A percentile compares a stretch with the other conserved stretches of the same genome.
These are phyloP conservation scores for Amylostereum chailletii DNA, from an alignment of 1,284 basidiomycete genomes.

Conservation along the genomic window DNA sequence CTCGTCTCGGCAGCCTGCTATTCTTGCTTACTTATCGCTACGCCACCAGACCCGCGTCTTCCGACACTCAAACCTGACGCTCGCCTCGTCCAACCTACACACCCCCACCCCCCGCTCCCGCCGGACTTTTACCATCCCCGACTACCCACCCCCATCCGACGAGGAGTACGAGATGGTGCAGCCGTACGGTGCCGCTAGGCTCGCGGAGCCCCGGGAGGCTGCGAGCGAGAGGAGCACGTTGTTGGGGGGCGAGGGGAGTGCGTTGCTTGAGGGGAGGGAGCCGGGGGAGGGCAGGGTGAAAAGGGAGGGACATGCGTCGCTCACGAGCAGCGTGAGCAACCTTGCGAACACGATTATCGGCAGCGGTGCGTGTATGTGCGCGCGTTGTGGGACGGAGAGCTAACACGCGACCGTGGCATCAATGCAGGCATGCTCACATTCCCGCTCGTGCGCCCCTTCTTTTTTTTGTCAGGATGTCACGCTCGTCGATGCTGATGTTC, in stretches of 20 bases:
- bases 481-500: neutral
- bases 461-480: neutral
- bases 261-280: slow-evolving; percentile 19
- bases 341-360: slow-evolving; percentile 84
- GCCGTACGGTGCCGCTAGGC: slow-evolving; percentile 44
- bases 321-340: slow-evolving; percentile 67
- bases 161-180: slow-evolving; percentile 53
- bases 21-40: too few species aligned
- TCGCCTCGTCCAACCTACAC: too few species aligned
- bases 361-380: slow-evolving; percentile 45
- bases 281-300: slow-evolving; percentile 34
- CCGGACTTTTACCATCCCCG: too few species aligned
- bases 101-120: too few species aligned
- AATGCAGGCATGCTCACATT: slow-evolving; percentile 73
- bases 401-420: too few species aligned
- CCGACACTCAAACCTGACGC: too few species aligned
- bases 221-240: too few species aligned
- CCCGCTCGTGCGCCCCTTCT: slow-evolving; percentile 47
- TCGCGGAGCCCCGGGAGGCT: too few species aligned
- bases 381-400: too few species aligned
- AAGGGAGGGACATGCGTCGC: slow-evolving; percentile 55
- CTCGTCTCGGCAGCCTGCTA: too few species aligned
- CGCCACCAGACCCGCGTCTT: too few species aligned
- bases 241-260: slow-evolving; percentile 8
- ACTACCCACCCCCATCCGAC: neutral